A percentile compares a stretch with the other conserved stretches of the same genome.
These are phyloP conservation scores for Carex arenaria DNA, from an alignment of 202 grass and related monocot species.

Conservation along the genomic window DNA sequence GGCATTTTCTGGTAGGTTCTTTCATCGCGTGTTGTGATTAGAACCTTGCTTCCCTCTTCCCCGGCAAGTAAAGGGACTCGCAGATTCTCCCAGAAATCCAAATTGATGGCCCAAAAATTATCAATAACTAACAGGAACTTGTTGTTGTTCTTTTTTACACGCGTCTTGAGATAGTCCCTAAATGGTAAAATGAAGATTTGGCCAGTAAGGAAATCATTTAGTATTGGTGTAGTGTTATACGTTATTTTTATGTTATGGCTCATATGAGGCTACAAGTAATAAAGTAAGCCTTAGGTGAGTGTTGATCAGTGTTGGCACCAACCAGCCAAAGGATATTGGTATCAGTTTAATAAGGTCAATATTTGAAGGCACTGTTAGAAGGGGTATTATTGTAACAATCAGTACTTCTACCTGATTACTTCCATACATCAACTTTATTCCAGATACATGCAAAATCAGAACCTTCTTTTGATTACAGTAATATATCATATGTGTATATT, in stretches of 20 bases:
- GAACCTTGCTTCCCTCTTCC: constrained; percentile 33
- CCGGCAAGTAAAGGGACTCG: constrained; percentile 27
- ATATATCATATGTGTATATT: background rate
- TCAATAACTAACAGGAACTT: constrained; percentile 52
- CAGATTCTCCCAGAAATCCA: constrained; percentile 15
- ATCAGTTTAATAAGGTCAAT: background rate
- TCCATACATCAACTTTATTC: too few species aligned
- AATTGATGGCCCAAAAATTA: constrained; percentile 24
- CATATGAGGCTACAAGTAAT: background rate
- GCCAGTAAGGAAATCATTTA: background rate
- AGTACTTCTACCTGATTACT: too few species aligned
- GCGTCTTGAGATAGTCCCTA: constrained; percentile 19
- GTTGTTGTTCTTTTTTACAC: background rate
- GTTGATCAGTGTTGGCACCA: too few species aligned
- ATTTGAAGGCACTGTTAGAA: background rate
- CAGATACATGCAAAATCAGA: too few species aligned
- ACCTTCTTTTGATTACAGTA: background rate
- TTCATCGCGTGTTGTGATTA: constrained; percentile 28
- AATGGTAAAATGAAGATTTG: background rate
- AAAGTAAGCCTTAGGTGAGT: too few species aligned
- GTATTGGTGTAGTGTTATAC: background rate
- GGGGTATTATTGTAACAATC: background rate
- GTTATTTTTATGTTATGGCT: background rate
- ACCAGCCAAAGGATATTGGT: too few species aligned
- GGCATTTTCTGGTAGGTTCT: background rate